A percentile compares a stretch with the other conserved stretches of the same genome.
phyloP scores from a whole-genome alignment of 108 stramenopile species.

The Cyclotella sp. region DNA sequence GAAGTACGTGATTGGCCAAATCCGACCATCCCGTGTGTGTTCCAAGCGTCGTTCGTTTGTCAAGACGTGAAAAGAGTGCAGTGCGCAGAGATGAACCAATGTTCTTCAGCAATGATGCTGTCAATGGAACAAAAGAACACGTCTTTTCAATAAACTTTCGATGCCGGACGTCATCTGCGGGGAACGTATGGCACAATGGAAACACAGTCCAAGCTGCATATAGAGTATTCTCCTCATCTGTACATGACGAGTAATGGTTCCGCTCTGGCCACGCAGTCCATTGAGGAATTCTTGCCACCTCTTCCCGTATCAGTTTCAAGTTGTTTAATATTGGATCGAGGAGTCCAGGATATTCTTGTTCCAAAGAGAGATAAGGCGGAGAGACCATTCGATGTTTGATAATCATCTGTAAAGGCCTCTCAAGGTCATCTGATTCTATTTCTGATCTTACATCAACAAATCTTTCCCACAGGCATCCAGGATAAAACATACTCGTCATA shows the following conservation, averaged over 20 bases:
- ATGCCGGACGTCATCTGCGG: constrained; percentile 73
- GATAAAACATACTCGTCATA: not conserved
- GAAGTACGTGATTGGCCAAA: constrained; percentile 95
- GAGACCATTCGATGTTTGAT: constrained; percentile 59
- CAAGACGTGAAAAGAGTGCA: constrained; percentile 91
- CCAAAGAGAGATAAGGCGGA: constrained; percentile 67
- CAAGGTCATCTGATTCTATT: constrained; percentile 10
- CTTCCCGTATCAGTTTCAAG: constrained; percentile 58
- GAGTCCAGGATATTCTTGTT: constrained; percentile 54
- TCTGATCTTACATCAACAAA: constrained; percentile 26
- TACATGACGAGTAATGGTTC: constrained; percentile 65
- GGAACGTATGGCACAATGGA: constrained; percentile 94
- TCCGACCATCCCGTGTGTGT: constrained; percentile 96
- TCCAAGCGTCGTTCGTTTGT: constrained; percentile 84
- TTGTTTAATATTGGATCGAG: constrained; percentile 51
- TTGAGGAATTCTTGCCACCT: constrained; percentile 66
- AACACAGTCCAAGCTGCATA: constrained; percentile 88
- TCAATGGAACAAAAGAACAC: constrained; percentile 79
- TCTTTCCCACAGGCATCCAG: constrained; percentile 76
- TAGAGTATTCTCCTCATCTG: constrained; percentile 32
- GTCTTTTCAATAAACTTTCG: constrained; percentile 80
- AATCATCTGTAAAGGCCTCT: constrained; percentile 23
- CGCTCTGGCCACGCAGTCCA: constrained; percentile 96
- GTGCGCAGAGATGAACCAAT: constrained; percentile 79
- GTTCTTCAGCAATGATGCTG: constrained; percentile 60